These are phyloP conservation scores for Calycina herbarum DNA, from an alignment of 2,329 filamentous ascomycete species.

Conservation along the genomic window DNA sequence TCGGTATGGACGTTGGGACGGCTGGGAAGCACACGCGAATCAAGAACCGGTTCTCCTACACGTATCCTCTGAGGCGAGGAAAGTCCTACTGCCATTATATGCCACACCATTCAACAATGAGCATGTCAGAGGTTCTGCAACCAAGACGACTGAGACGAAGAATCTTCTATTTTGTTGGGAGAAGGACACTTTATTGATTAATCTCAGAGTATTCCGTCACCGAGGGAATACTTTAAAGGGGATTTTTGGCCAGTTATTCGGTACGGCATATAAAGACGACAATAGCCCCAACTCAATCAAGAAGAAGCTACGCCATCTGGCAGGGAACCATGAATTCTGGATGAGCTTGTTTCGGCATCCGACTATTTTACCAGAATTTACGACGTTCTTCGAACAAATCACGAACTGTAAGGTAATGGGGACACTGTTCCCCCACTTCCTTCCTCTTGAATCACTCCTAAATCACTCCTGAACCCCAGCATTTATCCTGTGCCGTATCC, in stretches of 20 bases:
- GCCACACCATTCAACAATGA: not conserved
- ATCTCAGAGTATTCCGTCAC: not conserved
- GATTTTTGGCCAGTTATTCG: not conserved
- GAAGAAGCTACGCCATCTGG: not conserved
- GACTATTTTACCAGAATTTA: not conserved
- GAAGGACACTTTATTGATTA: not conserved
- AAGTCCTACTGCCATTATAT: not conserved
- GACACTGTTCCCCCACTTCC: no score
- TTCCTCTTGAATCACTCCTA: no score
- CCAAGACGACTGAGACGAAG: not conserved
- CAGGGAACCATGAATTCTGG: not conserved
- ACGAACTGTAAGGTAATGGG: not conserved
- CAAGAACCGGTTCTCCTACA: not conserved
- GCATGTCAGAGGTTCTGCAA: not conserved
- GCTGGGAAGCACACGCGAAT: not conserved
- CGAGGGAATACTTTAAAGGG: not conserved
- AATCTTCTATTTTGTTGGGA: not conserved
- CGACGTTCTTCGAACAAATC: not conserved
- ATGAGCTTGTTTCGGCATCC: not conserved
- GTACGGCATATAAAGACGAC: not conserved
- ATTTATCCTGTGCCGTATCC: no score
- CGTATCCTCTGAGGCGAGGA: not conserved
- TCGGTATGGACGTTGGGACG: not conserved
- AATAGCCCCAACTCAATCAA: not conserved
- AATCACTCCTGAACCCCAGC: no score